Conservation (phyloP, 2,329 filamentous ascomycete genomes). For the Fusarium camptoceras region DNA sequence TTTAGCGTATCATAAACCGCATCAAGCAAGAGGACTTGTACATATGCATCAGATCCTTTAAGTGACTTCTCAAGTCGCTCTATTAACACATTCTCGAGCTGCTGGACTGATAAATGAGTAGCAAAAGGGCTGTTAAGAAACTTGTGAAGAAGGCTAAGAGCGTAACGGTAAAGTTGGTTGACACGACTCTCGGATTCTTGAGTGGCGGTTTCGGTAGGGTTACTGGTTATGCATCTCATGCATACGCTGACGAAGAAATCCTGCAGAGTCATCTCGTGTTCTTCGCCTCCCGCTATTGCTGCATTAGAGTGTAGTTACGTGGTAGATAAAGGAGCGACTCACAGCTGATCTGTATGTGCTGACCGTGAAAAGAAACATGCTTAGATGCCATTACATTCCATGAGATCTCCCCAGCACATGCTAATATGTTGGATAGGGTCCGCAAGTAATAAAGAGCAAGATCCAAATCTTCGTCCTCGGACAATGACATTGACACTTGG, state of each 20-base stretch:
- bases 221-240: constrained; percentile 66
- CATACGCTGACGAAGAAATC: constrained; percentile 76
- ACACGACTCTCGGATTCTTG: constrained; percentile 57
- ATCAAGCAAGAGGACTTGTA: constrained; percentile 83
- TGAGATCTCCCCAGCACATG: constrained; percentile 71
- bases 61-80: constrained; percentile 73
- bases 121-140: constrained; percentile 75
- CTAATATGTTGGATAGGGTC: constrained; percentile 79
- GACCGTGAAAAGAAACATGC: constrained; percentile 48
- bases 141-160: constrained; percentile 76
- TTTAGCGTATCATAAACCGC: constrained; percentile 81
- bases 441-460: constrained; percentile 83
- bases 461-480: constrained; percentile 75
- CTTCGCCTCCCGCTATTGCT: constrained; percentile 59
- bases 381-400: constrained; percentile 78
- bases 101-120: constrained; percentile 67
- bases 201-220: constrained; percentile 34
- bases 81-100: constrained; percentile 78
- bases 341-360: constrained; percentile 60
- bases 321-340: constrained; percentile 46
- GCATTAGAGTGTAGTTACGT: constrained; percentile 34
- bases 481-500: constrained; percentile 48
- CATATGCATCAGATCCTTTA: constrained; percentile 71
- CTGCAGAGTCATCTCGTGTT: constrained; percentile 71
- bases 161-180: constrained; percentile 76